These are phyloP conservation scores for Coniochaeta sp. DNA, from an alignment of 2,329 filamentous ascomycete genomes.

Conservation along the genomic window DNA sequence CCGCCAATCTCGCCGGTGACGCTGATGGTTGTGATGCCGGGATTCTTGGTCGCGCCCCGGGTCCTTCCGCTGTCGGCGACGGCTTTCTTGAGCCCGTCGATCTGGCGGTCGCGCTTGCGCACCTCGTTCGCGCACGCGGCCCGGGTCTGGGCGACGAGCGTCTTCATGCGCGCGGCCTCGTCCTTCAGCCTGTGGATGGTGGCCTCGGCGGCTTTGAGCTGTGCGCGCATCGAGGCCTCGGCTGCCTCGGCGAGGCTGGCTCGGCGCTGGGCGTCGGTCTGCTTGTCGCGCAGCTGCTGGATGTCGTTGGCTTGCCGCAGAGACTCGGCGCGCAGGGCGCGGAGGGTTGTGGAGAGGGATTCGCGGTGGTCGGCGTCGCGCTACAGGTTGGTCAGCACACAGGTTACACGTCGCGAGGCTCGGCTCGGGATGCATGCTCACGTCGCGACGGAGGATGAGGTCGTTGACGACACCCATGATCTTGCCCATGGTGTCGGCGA, in stretches of 20 bases:
- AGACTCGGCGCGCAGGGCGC: conserved; percentile 66
- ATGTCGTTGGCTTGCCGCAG: conserved; percentile 66
- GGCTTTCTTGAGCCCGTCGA: conserved; percentile 83
- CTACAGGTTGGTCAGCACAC: conserved; percentile 33
- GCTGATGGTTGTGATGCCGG: conserved; percentile 48
- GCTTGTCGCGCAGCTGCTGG: conserved; percentile 46
- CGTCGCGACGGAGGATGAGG: conserved; percentile 81
- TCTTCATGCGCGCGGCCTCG: conserved; percentile 72
- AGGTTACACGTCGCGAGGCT: background rate
- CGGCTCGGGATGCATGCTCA: conserved; percentile 39
- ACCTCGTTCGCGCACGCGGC: conserved; percentile 86
- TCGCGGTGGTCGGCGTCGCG: conserved; percentile 87
- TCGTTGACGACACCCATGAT: conserved; percentile 95
- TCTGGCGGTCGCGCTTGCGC: conserved; percentile 80
- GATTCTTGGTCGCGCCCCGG: conserved; percentile 46
- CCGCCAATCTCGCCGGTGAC: conserved; percentile 42
- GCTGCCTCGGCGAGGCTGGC: conserved; percentile 58
- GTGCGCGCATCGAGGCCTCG: conserved; percentile 60
- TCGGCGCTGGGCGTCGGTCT: conserved; percentile 46
- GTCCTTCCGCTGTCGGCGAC: conserved; percentile 63
- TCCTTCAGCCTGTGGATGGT: conserved; percentile 73
- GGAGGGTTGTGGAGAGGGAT: conserved; percentile 70
- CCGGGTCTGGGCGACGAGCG: conserved; percentile 73
- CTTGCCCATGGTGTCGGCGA: conserved; percentile 64
- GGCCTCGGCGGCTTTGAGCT: conserved; percentile 67